Percentiles rank a stretch among this genome's conserved stretches.
Evolutionary conservation across 2,329 filamentous ascomycete species (phyloP).

Genomic region (Helotiales sp.): DNA sequence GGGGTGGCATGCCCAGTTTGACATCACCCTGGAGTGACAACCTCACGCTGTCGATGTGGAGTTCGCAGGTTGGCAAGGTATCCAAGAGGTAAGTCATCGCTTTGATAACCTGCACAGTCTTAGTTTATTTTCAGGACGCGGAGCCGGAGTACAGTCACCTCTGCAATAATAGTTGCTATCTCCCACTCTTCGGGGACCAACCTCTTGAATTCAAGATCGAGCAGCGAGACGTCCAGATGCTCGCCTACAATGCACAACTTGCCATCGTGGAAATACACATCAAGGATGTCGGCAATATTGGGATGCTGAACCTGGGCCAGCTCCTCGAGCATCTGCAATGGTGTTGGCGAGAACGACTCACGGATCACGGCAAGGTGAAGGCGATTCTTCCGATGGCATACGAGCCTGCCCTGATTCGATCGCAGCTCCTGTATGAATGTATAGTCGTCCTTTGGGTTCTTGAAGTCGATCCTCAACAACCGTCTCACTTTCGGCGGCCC

Average conservation of each 20-base stretch:
- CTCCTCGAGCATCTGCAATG: slow-evolving; percentile 25
- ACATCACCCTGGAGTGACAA: slow-evolving; percentile 27
- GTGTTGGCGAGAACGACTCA: slow-evolving; percentile 23
- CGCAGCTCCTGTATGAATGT: slow-evolving; percentile 21
- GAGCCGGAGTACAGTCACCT: slow-evolving; percentile 17
- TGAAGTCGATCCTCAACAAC: slow-evolving; percentile 26
- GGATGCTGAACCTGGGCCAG: slow-evolving; percentile 24
- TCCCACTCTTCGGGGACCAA: slow-evolving; percentile 29
- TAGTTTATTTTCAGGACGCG: slow-evolving; percentile 6
- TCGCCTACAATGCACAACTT: slow-evolving; percentile 24
- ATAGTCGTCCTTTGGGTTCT: slow-evolving; percentile 27
- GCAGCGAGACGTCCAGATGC: slow-evolving; percentile 23
- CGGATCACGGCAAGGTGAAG: slow-evolving; percentile 26
- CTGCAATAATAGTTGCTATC: slow-evolving; percentile 29
- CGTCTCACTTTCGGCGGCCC: slow-evolving; percentile 18
- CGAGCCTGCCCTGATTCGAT: slow-evolving; percentile 24
- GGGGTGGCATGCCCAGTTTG: slow-evolving; percentile 25
- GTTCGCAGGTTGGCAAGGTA: slow-evolving; percentile 16
- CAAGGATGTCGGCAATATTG: slow-evolving; percentile 29
- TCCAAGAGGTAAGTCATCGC: slow-evolving; percentile 30
- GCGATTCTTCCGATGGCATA: slow-evolving; percentile 24
- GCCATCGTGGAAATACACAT: slow-evolving; percentile 25
- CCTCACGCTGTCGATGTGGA: slow-evolving; percentile 28
- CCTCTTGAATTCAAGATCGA: slow-evolving; percentile 26
- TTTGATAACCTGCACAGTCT: slow-evolving; percentile 26